These are phyloP conservation scores for Aspergillus brunneoviolaceus DNA, from an alignment of 2,329 filamentous ascomycete species.

Conservation along the genomic window DNA sequence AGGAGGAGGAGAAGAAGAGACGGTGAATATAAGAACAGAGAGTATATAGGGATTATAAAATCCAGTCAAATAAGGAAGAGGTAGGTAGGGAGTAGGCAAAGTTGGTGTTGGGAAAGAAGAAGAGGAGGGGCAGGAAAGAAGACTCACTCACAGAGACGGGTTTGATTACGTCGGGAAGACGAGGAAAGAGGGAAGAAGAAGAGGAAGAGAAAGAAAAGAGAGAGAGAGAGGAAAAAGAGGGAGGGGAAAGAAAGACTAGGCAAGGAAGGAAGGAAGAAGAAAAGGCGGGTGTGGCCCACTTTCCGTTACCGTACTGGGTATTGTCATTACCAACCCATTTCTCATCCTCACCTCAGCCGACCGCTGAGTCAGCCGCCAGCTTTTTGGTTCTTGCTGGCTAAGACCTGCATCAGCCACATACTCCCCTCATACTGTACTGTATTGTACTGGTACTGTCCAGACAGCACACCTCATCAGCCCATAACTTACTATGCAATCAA, in stretches of 20 bases:
- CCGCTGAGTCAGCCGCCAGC: too few species aligned
- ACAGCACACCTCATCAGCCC: too few species aligned
- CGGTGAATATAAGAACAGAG: background rate
- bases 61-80: too few species aligned
- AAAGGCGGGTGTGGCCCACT: background rate
- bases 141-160: conserved; percentile 14
- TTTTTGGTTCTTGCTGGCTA: too few species aligned
- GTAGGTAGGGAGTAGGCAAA: too few species aligned
- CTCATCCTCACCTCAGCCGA: too few species aligned
- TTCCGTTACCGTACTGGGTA: background rate
- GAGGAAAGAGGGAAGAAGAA: conserved; percentile 22
- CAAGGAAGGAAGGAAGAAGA: background rate
- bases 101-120: conserved; percentile 7
- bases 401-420: too few species aligned
- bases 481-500: too few species aligned
- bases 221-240: conserved; percentile 9
- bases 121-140: conserved; percentile 12
- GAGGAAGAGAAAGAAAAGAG: conserved; percentile 20
- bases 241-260: background rate
- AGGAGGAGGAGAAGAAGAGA: conserved; percentile 1
- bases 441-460: too few species aligned
- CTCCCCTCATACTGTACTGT: too few species aligned
- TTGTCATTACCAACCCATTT: background rate
- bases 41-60: conserved; percentile 2
- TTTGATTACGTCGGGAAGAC: conserved; percentile 35